Percentiles rank a stretch among this genome's conserved stretches.
phyloP scores from a whole-genome alignment of 768 basidiomycete genomes.

The Tylopilus plumbeoviolaceoides region DNA sequence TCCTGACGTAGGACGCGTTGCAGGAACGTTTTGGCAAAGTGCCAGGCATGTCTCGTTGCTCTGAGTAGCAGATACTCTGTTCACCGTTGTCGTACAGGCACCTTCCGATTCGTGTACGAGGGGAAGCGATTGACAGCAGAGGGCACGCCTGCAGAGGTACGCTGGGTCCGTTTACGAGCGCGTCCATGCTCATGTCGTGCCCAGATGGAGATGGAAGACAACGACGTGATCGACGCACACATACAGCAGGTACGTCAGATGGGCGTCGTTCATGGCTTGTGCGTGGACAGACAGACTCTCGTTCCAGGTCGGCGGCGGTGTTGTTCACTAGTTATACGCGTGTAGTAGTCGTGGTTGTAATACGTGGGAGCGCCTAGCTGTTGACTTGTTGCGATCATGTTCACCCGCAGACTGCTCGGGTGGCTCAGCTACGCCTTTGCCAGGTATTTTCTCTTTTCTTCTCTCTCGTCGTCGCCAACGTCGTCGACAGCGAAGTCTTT shows the following conservation, averaged over 20 bases:
- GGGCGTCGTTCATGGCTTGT: background rate
- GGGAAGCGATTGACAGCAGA: constrained; percentile 45
- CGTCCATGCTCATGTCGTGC: background rate
- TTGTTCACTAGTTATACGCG: background rate
- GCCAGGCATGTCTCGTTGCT: constrained; percentile 36
- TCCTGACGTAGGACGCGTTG: background rate
- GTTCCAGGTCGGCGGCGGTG: constrained; percentile 21
- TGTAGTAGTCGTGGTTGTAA: background rate
- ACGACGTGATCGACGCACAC: constrained; percentile 58
- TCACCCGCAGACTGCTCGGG: constrained; percentile 46
- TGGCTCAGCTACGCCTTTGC: constrained; percentile 88
- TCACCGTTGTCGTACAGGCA: constrained; percentile 36
- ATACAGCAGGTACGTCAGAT: constrained; percentile 47
- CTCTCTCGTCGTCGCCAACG: background rate
- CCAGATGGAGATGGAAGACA: constrained; percentile 57
- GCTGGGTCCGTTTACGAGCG: background rate
- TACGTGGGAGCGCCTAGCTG: constrained; percentile 6
- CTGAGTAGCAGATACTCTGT: background rate
- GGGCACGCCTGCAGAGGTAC: constrained; percentile 53
- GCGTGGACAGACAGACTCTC: background rate
- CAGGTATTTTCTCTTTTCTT: constrained; percentile 39
- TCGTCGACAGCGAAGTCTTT: constrained; percentile 63
- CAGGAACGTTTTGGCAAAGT: constrained; percentile 61
- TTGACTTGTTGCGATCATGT: constrained; percentile 4
- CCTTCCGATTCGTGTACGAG: constrained; percentile 59